A percentile compares a stretch with the other conserved stretches of the same genome.
These are phyloP conservation scores for Pseudozyma tsukubaensis DNA, from an alignment of 1,284 basidiomycete species.

Conservation along the genomic window DNA sequence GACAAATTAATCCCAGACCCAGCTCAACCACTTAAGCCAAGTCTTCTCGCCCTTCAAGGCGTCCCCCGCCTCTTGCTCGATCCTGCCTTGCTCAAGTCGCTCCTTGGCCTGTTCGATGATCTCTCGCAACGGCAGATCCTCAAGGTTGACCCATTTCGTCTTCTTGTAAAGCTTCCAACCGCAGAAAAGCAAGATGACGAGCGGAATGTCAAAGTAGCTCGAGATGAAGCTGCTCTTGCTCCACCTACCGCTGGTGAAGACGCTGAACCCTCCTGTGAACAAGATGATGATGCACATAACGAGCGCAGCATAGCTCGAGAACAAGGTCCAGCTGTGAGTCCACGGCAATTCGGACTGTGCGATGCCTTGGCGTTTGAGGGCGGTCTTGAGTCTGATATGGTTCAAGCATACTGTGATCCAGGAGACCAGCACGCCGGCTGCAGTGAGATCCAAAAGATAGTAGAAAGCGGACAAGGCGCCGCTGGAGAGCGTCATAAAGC, in stretches of 20 bases:
- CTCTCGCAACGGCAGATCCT: constrained; percentile 28
- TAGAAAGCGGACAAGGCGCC: constrained; percentile 74
- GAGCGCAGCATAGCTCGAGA: constrained; percentile 43
- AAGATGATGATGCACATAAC: constrained; percentile 46
- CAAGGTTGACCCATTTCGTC: constrained; percentile 37
- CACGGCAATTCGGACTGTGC: constrained; percentile 72
- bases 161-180: constrained; percentile 49
- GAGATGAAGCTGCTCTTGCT: constrained; percentile 78
- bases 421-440: constrained; percentile 78
- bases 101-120: constrained; percentile 28
- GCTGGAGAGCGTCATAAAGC: constrained; percentile 73
- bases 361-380: constrained; percentile 75
- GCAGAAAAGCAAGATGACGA: constrained; percentile 81
- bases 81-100: constrained; percentile 9
- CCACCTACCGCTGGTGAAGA: constrained; percentile 57
- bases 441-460: constrained; percentile 74
- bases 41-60: constrained; percentile 16
- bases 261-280: constrained; percentile 69
- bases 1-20: constrained; percentile 36
- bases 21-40: constrained; percentile 34
- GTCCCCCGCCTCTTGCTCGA: constrained; percentile 23
- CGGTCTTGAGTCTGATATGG: constrained; percentile 80
- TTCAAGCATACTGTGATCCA: constrained; percentile 85
- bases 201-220: constrained; percentile 79
- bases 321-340: constrained; percentile 61